phyloP scores from a whole-genome alignment of 768 basidiomycete species.

The Termitomyces titanicus region DNA sequence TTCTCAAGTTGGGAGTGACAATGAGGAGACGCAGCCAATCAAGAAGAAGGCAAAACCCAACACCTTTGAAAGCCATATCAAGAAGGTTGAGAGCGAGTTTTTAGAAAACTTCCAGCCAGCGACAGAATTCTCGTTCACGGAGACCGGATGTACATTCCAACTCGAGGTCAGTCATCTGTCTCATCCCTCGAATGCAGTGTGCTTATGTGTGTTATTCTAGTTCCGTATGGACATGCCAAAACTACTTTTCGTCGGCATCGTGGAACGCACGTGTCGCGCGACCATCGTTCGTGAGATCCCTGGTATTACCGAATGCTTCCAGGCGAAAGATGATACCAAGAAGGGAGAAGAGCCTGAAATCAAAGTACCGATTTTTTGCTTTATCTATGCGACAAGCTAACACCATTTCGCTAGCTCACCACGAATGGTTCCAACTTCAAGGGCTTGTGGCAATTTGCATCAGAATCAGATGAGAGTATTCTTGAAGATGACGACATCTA shows the following conservation, averaged over 20 bases:
- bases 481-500: conserved; percentile 80
- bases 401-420: conserved; percentile 48
- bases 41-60: conserved; percentile 4
- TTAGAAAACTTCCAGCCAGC: conserved; percentile 58
- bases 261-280: conserved; percentile 82
- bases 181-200: background rate
- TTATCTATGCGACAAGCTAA: background rate
- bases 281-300: conserved; percentile 89
- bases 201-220: conserved; percentile 34
- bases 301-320: conserved; percentile 86
- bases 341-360: conserved; percentile 44
- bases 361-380: conserved; percentile 34
- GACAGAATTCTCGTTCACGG: conserved; percentile 69
- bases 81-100: conserved; percentile 48
- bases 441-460: conserved; percentile 81
- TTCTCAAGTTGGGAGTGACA: conserved; percentile 41
- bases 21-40: conserved; percentile 23
- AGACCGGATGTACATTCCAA: conserved; percentile 67
- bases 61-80: conserved; percentile 38
- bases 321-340: conserved; percentile 55
- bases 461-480: conserved; percentile 47
- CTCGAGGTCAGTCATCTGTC: conserved; percentile 58
- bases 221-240: conserved; percentile 89
- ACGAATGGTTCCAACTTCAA: conserved; percentile 93
- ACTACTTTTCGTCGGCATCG: conserved; percentile 87